Percentiles rank a stretch among this genome's conserved stretches.
Evolutionary conservation across 208 protist genomes (phyloP).

Genomic region (Borovskyia barvae): DNA sequence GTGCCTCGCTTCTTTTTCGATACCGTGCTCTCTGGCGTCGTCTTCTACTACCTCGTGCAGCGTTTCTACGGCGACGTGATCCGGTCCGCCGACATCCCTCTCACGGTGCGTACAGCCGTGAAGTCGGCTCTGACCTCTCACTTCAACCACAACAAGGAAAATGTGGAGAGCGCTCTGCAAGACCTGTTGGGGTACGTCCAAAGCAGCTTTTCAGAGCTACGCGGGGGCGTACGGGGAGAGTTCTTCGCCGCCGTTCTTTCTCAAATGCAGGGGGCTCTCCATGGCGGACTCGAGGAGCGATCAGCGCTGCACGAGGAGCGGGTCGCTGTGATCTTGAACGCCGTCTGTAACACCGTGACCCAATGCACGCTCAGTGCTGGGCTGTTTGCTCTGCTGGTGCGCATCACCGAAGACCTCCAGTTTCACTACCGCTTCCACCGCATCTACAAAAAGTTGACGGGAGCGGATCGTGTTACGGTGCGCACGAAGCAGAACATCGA

Average conservation of each 20-base stretch:
- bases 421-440: constrained; percentile 86
- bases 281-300: constrained; percentile 29
- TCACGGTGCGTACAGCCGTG: constrained; percentile 37
- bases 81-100: constrained; percentile 28
- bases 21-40: constrained; percentile 70
- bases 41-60: constrained; percentile 53
- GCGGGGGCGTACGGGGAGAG: constrained; percentile 42
- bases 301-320: constrained; percentile 62
- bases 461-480: constrained; percentile 65
- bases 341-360: constrained; percentile 56
- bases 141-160: constrained; percentile 79
- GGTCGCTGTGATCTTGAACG: constrained; percentile 66
- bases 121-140: constrained; percentile 53
- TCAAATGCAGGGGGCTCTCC: constrained; percentile 84
- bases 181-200: constrained; percentile 79
- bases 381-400: constrained; percentile 67
- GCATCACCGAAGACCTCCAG: constrained; percentile 74
- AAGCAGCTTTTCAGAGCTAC: constrained; percentile 13
- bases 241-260: constrained; percentile 78
- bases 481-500: constrained; percentile 60
- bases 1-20: constrained; percentile 86
- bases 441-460: constrained; percentile 67
- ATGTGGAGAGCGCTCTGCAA: constrained; percentile 46
- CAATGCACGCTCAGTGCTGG: constrained; percentile 70
- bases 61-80: constrained; percentile 72